phyloP scores from a whole-genome alignment of 257 asterid species.

The Gentiana straminea region DNA sequence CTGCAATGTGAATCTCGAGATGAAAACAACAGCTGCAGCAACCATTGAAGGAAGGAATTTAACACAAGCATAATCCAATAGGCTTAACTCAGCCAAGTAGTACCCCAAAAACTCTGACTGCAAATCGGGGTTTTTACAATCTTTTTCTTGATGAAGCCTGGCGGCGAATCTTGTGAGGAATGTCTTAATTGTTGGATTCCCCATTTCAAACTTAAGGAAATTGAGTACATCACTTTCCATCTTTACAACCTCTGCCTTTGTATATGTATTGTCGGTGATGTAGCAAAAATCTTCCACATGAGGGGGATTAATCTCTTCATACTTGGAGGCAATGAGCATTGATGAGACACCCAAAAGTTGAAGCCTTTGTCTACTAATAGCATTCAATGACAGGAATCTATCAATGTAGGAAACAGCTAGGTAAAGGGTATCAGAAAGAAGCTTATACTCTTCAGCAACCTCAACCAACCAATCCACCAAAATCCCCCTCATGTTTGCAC shows the following conservation, averaged over 20 bases:
- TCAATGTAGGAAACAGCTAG: conserved; percentile 49
- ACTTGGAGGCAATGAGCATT: conserved; percentile 95
- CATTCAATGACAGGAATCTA: conserved; percentile 43
- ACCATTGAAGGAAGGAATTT: conserved; percentile 65
- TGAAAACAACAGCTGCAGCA: conserved; percentile 66
- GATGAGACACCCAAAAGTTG: conserved; percentile 94
- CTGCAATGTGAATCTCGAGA: conserved; percentile 50
- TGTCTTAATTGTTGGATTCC: conserved; percentile 58
- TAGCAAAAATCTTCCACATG: conserved; percentile 65
- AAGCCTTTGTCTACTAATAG: conserved; percentile 40
- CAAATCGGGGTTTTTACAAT: conserved; percentile 33
- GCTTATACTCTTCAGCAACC: no score
- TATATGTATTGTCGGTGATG: conserved; percentile 59
- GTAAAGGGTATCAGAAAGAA: no score
- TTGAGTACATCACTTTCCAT: conserved; percentile 80
- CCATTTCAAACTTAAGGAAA: conserved; percentile 67
- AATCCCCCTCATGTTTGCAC: no score
- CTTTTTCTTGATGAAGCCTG: conserved; percentile 34
- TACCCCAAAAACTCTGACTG: conserved; percentile 62
- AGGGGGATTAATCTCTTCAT: conserved; percentile 79
- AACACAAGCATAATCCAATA: conserved; percentile 55
- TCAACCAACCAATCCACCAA: no score
- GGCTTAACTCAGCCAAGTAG: conserved; percentile 66
- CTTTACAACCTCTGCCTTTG: conserved; percentile 45
- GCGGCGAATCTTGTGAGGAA: conserved; percentile 61